A percentile compares a stretch with the other conserved stretches of the same genome.
Evolutionary conservation across 148 eudicot genomes (phyloP).

Genomic region (Vaccinium macrocarpon): DNA sequence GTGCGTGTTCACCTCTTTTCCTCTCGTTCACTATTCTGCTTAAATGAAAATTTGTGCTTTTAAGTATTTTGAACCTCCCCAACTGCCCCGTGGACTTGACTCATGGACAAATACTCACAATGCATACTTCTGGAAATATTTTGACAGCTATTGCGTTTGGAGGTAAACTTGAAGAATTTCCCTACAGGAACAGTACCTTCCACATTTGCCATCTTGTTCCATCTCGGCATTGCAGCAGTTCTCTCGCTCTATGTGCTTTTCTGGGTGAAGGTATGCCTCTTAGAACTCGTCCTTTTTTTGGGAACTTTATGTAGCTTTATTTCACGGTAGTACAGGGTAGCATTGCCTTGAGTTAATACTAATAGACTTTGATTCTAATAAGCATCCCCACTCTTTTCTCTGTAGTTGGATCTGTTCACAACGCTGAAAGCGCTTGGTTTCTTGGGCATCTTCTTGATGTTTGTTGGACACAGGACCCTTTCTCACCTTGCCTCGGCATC

Average conservation of each 20-base stretch:
- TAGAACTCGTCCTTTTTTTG: neutral
- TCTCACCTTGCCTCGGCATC: constrained; percentile 77
- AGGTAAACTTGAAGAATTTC: constrained; percentile 78
- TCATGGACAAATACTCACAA: neutral
- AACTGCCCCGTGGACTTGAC: neutral
- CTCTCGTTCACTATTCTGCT: neutral
- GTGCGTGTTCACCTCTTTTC: neutral
- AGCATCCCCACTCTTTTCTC: neutral
- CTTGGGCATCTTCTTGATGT: constrained; percentile 73
- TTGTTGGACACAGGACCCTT: constrained; percentile 78
- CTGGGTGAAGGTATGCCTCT: constrained; percentile 79
- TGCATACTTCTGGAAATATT: constrained; percentile 9
- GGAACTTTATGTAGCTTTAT: too few relatives aligned
- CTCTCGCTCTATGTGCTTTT: constrained; percentile 71
- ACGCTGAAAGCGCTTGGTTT: constrained; percentile 77
- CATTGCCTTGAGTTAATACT: too few relatives aligned
- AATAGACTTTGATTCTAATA: neutral
- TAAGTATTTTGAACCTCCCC: neutral
- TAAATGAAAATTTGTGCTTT: neutral
- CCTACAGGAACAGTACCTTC: constrained; percentile 69
- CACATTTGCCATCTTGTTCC: constrained; percentile 71
- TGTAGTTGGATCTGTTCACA: constrained; percentile 79
- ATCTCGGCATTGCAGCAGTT: constrained; percentile 78
- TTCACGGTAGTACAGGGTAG: too few relatives aligned
- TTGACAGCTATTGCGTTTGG: constrained; percentile 61